Evolutionary conservation across 2,329 filamentous ascomycete species (phyloP).

Genomic region (Aspergillus thermomutatus): DNA sequence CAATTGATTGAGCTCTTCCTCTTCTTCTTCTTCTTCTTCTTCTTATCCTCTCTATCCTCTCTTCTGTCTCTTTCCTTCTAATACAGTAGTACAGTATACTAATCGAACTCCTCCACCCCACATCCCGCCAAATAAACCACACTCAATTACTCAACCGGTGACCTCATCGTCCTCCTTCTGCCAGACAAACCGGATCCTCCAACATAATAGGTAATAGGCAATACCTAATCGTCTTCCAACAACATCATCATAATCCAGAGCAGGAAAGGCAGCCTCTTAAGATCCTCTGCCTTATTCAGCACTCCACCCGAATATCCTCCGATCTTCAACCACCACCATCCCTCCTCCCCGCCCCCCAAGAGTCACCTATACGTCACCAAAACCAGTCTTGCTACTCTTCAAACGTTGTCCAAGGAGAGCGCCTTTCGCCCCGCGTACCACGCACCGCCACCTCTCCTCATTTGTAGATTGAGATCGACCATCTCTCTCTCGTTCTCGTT

Average conservation of each 20-base stretch:
- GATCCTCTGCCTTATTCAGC: background rate
- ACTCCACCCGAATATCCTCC: background rate
- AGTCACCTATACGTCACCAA: constrained; percentile 8
- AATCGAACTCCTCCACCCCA: background rate
- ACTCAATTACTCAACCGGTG: constrained; percentile 6
- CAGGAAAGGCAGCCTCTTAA: background rate
- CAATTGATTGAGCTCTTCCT: constrained; percentile 17
- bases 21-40: constrained; percentile 11
- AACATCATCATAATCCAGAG: background rate
- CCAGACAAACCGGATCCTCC: background rate
- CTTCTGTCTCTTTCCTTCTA: constrained; percentile 11
- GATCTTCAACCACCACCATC: background rate
- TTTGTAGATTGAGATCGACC: background rate
- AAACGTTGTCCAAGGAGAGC: background rate
- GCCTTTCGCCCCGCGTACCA: constrained; percentile 1
- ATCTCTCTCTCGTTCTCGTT: too few relatives aligned
- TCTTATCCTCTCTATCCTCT: constrained; percentile 17
- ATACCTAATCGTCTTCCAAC: too few relatives aligned
- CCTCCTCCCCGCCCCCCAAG: background rate
- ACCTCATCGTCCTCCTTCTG: constrained; percentile 10
- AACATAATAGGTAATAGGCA: background rate
- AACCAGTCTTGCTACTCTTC: background rate
- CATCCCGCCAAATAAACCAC: constrained; percentile 3
- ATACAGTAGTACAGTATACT: too few relatives aligned
- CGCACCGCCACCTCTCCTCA: constrained; percentile 8